Percentiles rank a stretch among this genome's conserved stretches.
Conservation (phyloP, 2,329 filamentous ascomycete species). For the Seiridium unicorne region DNA sequence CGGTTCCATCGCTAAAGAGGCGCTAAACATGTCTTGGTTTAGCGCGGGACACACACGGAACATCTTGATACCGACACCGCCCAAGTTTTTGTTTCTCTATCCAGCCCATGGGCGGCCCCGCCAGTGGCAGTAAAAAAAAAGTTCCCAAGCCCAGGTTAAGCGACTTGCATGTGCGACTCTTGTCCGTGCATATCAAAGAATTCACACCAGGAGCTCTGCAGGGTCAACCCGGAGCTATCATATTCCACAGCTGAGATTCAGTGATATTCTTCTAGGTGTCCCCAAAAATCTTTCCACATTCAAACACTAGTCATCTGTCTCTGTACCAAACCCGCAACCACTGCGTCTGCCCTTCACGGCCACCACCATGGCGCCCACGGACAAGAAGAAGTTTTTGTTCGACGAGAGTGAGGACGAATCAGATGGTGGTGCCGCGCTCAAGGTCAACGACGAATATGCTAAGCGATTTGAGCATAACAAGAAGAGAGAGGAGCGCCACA, state of each 20-base stretch:
- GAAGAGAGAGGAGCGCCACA: slow-evolving; percentile 83
- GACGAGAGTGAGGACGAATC: slow-evolving; percentile 54
- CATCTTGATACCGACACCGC: slow-evolving; percentile 8
- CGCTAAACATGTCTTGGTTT: not conserved
- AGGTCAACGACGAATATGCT: slow-evolving; percentile 89
- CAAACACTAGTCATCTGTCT: too few relatives aligned
- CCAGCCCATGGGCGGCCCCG: not conserved
- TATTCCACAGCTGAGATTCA: too few relatives aligned
- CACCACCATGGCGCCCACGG: slow-evolving; percentile 27
- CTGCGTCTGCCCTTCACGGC: not conserved
- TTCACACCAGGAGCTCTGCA: too few relatives aligned
- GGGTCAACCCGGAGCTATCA: too few relatives aligned
- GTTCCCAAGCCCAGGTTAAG: not conserved
- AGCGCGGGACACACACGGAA: slow-evolving; percentile 6
- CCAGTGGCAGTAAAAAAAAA: slow-evolving; percentile 9
- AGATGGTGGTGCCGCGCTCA: slow-evolving; percentile 54
- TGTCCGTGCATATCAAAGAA: not conserved
- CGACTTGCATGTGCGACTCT: not conserved
- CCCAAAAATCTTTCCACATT: too few relatives aligned
- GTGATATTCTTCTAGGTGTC: too few relatives aligned
- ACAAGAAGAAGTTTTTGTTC: slow-evolving; percentile 47
- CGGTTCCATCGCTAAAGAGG: not conserved
- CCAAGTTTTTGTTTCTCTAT: not conserved
- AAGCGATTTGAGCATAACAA: slow-evolving; percentile 94
- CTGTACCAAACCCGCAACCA: not conserved